Percentiles rank a stretch among this genome's conserved stretches.
Evolutionary conservation across 108 stramenopile species (phyloP).

Genomic region (Aureococcus anophagefferens): DNA sequence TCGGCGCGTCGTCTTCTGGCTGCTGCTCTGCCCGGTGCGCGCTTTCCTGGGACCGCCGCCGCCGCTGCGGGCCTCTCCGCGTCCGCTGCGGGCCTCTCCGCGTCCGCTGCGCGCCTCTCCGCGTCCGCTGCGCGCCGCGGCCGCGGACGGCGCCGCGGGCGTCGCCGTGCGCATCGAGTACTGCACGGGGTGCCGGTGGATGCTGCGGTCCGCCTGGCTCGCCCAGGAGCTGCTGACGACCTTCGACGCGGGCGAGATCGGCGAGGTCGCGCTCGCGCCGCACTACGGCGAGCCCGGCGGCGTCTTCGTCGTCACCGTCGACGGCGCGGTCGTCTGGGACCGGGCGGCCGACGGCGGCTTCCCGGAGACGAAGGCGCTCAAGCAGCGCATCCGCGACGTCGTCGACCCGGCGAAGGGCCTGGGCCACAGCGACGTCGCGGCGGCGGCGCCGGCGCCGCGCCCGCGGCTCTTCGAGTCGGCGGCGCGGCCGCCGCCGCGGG

Average conservation of each 20-base stretch:
- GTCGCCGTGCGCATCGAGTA: constrained; percentile 43
- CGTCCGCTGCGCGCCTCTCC: too few relatives aligned
- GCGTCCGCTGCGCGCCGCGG: too few relatives aligned
- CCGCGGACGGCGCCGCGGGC: too few relatives aligned
- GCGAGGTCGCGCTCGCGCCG: constrained; percentile 43
- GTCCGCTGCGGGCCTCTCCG: too few relatives aligned
- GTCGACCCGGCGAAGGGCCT: constrained; percentile 49
- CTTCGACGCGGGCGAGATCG: constrained; percentile 21
- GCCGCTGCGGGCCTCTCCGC: too few relatives aligned
- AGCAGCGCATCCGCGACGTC: constrained; percentile 59
- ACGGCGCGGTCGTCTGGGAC: constrained; percentile 37
- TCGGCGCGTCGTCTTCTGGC: too few relatives aligned
- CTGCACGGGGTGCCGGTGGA: constrained; percentile 70
- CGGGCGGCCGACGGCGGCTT: constrained; percentile 48
- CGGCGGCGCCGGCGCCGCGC: too few relatives aligned
- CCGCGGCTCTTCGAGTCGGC: too few relatives aligned
- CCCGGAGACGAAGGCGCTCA: constrained; percentile 66
- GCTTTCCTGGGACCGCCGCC: too few relatives aligned
- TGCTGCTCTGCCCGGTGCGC: too few relatives aligned
- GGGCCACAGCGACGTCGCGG: constrained; percentile 43
- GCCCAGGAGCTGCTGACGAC: constrained; percentile 69
- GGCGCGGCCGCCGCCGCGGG: too few relatives aligned
- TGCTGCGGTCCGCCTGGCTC: constrained; percentile 59
- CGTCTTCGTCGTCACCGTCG: constrained; percentile 17
- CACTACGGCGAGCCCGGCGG: constrained; percentile 32